Base-by-base conservation (phyloP, 2,329 filamentous ascomycete species). In the Pezizomycotina sp. region DNA sequence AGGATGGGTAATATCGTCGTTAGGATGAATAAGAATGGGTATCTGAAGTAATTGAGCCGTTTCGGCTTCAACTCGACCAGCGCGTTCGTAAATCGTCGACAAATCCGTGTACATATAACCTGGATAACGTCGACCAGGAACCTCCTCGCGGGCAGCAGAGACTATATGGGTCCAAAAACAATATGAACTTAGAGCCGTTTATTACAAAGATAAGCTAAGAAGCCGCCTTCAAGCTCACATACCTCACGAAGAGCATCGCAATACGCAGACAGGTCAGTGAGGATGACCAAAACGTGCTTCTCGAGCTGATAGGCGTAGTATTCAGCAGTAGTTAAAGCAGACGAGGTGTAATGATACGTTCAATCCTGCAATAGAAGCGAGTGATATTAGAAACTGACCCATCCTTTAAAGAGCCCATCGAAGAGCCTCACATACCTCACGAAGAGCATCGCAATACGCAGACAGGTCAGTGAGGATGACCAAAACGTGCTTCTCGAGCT, bases 21-120 rank as follows among this genome's bases (percentile, higher is more conserved):
- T 98, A 55, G 89, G 89, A 89, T 98, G 98, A 51, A 89, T 93
- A 62, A 98, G 61, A 58, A 98, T 98, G 43, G 89, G 89, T 54
- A 98, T 93, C 64, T 98, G 89, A 13, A 91, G 98, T 54, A 98
- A 98, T 53, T 89, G 98, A 43, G 91, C 89, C 55, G 95, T 93
- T 52, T 91, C 80, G 52, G 91, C 91, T 55, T 82, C 68, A 32
- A 98, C 89, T 78, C 89, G 89, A 56, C 89, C 89, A 52, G 89
- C 89, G 65, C 89, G 84, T 64, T 98, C 89, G 68, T 98, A 98
- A 54, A 98, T 93, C 56, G 89, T 98, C 42, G 89, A 93, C 74
- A 98, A 79, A 73, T 98, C 91, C 51, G 89, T 98, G 69, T 98
- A 98, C 89, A 98, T 98, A 71, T 98, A 98, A 80, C 89, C 89